Evolutionary conservation across 2,329 filamentous ascomycete species (phyloP), one percentile per base, ranked within the genome.

Genomic region (Rhynchosporium secalis): DNA sequence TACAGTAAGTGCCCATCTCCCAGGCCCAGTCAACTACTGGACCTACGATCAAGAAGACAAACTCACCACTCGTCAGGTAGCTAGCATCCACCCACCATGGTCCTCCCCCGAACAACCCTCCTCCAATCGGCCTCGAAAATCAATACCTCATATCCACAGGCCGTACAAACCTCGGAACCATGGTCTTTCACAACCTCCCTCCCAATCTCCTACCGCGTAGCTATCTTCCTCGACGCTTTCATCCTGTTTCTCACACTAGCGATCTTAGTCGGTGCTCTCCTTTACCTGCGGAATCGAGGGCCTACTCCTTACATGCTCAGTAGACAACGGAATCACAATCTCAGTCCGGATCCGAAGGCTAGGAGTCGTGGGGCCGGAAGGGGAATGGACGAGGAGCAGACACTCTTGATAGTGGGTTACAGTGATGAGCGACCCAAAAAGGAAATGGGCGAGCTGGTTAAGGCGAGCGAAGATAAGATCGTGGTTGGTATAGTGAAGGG

Each of bases 151-250:
- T 13, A 54, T 6, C 26, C 51, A 20, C 36, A 33, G 20, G 9
- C 36, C 20, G 6, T 20, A 54, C 5, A 8, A 41, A 20, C 51
- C 8, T 36, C 51, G 9, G 33, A 36, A 38, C 36, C 51, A 1
- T 54, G 51, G 51, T 41, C 51, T 10, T 48, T 48, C 46, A 48
- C 46, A 48, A 31, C 58, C 29, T 49, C 43, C 29, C 58, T 66
- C 47, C 64, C 64, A 38, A 48, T 60, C 38, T 62, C 63, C 29
- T 63, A 64, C 55, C 56, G 61, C 20, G 55, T 67, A 15, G 66
- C 66, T 43, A 66, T 68, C 15, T 58, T 58, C n/a, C 40, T 68
- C 56, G 59, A 65, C 36, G 59, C 59, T 3, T 45, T 61, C 6
- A 61, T 66, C 12, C 46, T 68, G 4, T 8, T 68, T 10, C 31